Evolutionary conservation across 2,329 filamentous ascomycete genomes (phyloP).

Genomic region (Beauveria bassiana): DNA sequence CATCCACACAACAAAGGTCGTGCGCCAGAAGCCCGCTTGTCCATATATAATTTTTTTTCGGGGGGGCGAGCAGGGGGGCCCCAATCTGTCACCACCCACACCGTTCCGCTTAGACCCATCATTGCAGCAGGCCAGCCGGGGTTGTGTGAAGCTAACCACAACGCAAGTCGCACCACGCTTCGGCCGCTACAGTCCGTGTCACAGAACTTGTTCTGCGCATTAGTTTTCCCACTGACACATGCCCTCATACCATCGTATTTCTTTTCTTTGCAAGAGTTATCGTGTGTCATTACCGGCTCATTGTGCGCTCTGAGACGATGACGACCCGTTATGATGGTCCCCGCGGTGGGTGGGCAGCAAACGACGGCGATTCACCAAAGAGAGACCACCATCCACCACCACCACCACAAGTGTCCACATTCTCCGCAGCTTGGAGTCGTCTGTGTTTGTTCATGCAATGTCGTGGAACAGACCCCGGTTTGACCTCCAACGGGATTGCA

Average conservation of each 20-base stretch:
- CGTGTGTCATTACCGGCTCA: not conserved
- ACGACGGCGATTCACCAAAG: too few relatives aligned
- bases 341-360: too few relatives aligned
- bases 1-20: not conserved
- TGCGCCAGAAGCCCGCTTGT: not conserved
- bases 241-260: not conserved
- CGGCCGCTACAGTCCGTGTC: slow-evolving; percentile 6
- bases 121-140: not conserved
- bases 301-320: too few relatives aligned
- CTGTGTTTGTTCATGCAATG: not conserved
- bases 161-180: not conserved
- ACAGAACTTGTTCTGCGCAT: not conserved
- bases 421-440: not conserved
- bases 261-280: not conserved
- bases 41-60: not conserved
- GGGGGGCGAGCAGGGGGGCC: not conserved
- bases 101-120: not conserved
- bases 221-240: not conserved
- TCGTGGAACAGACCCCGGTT: not conserved
- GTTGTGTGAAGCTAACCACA: not conserved
- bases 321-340: too few relatives aligned
- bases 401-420: not conserved
- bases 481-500: not conserved
- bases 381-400: too few relatives aligned
- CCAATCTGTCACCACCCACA: not conserved